Base-by-base conservation (phyloP, 305 asterid species). In the Euphrasia arctica region DNA sequence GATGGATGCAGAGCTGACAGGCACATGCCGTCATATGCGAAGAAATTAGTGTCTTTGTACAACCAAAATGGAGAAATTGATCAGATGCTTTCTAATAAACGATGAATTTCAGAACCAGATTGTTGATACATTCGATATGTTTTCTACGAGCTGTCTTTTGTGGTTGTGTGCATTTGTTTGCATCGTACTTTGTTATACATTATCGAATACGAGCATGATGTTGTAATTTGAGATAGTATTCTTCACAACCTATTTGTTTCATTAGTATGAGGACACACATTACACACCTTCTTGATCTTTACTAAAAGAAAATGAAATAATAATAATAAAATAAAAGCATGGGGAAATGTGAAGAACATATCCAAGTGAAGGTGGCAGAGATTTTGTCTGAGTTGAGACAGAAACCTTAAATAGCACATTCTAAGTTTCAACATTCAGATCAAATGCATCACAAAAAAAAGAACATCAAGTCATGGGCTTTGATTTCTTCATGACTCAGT, bases 1-100 rank as follows among this genome's bases (percentile, higher is more conserved):
- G 59, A 55, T 77, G 68, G 50, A 22, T 67, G 75, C 97, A 92
- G 98, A 85, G 96, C 95, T 73, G 96, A 84, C 59, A 72, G 66
- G 78, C 98, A 92, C 84, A 84, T 85, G 70, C 97, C 98, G 5
- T 82, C 89, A 2, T 89, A 92, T 48, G 87, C 96, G 27, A 90
- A 89, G 82, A 87, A 85, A 73, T 77, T 89, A n/a, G 96, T 92
- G 25, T 71, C 90, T 51, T 75, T 80, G 89, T 89, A 92, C 84
- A 89, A 92, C 81, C 75, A 78, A 75, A 92, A 86, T 65, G 96
- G 96, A 36, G 96, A 92, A 78, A 92, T 89, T 49, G 98, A 92
- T 76, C 71, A 73, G 72, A 84, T 92, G 95, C 81, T 92, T 67
- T 80, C 79, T n/a, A 31, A 65, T 52, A 84, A 85, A 78, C 81